These are phyloP conservation scores for Myriosclerotinia scirpicola DNA, from an alignment of 2,329 filamentous ascomycete genomes.

Conservation along the genomic window DNA sequence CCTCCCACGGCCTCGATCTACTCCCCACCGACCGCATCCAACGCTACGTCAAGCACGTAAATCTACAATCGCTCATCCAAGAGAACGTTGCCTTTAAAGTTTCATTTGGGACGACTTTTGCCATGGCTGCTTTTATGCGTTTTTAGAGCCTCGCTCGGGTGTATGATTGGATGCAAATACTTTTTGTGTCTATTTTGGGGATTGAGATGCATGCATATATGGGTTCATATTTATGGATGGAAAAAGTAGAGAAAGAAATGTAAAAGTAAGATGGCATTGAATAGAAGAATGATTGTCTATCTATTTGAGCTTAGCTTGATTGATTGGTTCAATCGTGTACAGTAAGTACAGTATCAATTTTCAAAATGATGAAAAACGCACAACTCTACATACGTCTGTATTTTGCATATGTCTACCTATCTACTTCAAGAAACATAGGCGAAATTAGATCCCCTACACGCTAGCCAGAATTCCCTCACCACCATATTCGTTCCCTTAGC, in stretches of 20 bases:
- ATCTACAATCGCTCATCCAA: slow-evolving; percentile 45
- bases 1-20: slow-evolving; percentile 52
- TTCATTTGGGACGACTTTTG: slow-evolving; percentile 72
- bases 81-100: slow-evolving; percentile 44
- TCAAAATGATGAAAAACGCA: neutral
- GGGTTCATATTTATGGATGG: too few relatives aligned
- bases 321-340: neutral
- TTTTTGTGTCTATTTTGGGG: too few relatives aligned
- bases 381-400: neutral
- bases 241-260: too few relatives aligned
- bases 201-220: too few relatives aligned
- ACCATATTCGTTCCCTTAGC: slow-evolving; percentile 63
- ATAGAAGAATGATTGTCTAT: neutral
- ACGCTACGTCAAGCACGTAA: slow-evolving; percentile 50
- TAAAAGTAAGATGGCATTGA: too few relatives aligned
- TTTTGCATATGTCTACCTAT: neutral
- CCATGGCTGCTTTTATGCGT: slow-evolving; percentile 63
- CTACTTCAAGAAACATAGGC: slow-evolving; percentile 52
- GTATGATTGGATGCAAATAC: too few relatives aligned
- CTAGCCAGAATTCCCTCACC: slow-evolving; percentile 72
- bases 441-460: slow-evolving; percentile 60
- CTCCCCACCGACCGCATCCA: slow-evolving; percentile 45
- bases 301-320: neutral
- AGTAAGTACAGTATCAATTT: neutral
- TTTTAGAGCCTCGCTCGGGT: slow-evolving; percentile 45